Evolutionary conservation across 176 grass and related monocot species (phyloP).

Genomic region (Aegilops bicornis): DNA sequence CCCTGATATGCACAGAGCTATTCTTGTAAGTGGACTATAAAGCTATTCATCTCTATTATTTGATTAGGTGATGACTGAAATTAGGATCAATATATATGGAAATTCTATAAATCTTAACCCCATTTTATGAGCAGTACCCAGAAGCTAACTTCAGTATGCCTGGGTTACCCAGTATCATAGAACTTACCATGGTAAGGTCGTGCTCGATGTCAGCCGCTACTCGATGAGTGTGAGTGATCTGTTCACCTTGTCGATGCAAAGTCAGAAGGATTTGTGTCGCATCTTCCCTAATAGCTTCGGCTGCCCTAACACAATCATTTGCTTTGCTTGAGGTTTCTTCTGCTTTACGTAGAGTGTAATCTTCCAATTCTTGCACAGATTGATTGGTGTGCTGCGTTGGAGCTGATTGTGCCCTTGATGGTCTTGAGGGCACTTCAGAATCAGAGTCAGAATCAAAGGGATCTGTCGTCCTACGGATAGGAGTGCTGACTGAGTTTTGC

Average conservation of each 20-base stretch:
- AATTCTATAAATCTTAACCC: background rate
- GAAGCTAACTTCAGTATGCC: background rate
- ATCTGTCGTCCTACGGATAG: conserved; percentile 48
- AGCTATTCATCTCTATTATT: background rate
- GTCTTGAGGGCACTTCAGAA: conserved; percentile 51
- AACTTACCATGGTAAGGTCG: conserved; percentile 86
- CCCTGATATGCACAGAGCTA: background rate
- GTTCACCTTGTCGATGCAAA: conserved; percentile 88
- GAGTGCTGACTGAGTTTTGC: conserved; percentile 46
- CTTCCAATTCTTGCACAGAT: conserved; percentile 77
- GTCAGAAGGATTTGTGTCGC: conserved; percentile 67
- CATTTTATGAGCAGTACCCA: background rate
- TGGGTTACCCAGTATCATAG: background rate
- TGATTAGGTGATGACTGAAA: conserved; percentile 21
- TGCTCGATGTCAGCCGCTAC: conserved; percentile 69
- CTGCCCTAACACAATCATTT: conserved; percentile 79
- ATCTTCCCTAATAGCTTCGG: conserved; percentile 89
- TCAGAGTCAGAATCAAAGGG: conserved; percentile 77
- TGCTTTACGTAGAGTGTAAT: conserved; percentile 59
- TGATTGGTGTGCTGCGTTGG: conserved; percentile 39
- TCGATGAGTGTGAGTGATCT: conserved; percentile 74
- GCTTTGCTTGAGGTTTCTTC: conserved; percentile 68
- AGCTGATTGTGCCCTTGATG: conserved; percentile 51
- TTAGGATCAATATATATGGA: background rate
- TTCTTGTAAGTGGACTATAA: background rate